Conservation (phyloP, 2,329 filamentous ascomycete species). For the Penicillium paneum region DNA sequence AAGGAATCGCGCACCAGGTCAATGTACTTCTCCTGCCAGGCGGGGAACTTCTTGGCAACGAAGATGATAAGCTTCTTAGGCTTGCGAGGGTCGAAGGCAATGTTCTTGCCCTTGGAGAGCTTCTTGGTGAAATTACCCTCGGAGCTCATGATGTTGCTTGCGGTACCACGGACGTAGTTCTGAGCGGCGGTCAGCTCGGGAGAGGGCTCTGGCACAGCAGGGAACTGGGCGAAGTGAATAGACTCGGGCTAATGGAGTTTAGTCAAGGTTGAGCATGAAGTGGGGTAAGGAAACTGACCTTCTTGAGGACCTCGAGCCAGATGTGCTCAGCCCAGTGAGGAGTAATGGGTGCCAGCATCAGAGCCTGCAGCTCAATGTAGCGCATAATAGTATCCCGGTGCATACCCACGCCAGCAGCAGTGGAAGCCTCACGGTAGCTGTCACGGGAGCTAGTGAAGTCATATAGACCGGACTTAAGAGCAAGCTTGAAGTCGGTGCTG, state of each 20-base stretch:
- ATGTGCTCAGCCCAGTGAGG: slow-evolving; percentile 95
- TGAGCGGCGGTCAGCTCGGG: slow-evolving; percentile 70
- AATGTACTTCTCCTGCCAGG: slow-evolving; percentile 89
- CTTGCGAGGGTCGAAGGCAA: slow-evolving; percentile 82
- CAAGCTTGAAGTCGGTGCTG: slow-evolving; percentile 75
- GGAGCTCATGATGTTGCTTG: slow-evolving; percentile 78
- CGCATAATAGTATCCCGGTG: slow-evolving; percentile 74
- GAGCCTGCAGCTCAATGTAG: slow-evolving; percentile 82
- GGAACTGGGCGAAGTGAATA: slow-evolving; percentile 77
- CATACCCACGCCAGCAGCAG: slow-evolving; percentile 76
- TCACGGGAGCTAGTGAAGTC: slow-evolving; percentile 86
- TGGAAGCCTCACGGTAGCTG: slow-evolving; percentile 81
- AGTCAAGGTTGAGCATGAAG: not conserved
- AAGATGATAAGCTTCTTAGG: slow-evolving; percentile 89
- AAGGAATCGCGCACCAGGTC: slow-evolving; percentile 72
- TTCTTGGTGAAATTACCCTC: slow-evolving; percentile 75
- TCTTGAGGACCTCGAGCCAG: slow-evolving; percentile 86
- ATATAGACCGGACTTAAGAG: slow-evolving; percentile 82
- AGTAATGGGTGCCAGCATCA: slow-evolving; percentile 77
- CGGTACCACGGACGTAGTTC: slow-evolving; percentile 72
- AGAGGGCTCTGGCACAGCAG: slow-evolving; percentile 63
- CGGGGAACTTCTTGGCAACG: slow-evolving; percentile 73
- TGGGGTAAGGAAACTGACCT: slow-evolving; percentile 34
- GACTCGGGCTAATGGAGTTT: slow-evolving; percentile 53
- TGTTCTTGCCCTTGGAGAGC: slow-evolving; percentile 86